phyloP scores from a whole-genome alignment of 805 yeast genomes.

The Pichia nakasei region DNA sequence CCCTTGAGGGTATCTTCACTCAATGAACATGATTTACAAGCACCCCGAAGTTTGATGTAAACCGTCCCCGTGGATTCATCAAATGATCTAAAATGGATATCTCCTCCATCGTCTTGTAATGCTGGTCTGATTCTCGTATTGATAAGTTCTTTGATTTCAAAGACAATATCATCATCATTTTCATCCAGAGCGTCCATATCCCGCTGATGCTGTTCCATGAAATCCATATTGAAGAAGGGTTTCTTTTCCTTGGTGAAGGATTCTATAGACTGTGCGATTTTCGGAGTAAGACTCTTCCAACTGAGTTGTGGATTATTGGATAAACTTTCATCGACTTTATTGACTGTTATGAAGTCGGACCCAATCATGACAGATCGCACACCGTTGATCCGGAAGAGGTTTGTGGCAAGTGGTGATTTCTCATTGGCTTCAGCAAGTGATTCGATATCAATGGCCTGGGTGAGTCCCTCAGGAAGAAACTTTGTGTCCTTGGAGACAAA shows the following conservation, averaged over 20 bases:
- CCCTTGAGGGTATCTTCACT: slow-evolving; percentile 57
- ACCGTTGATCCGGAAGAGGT: slow-evolving; percentile 50
- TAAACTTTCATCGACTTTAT: slow-evolving; percentile 35
- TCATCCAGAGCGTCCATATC: slow-evolving; percentile 31
- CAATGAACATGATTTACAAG: slow-evolving; percentile 65
- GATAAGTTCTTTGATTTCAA: slow-evolving; percentile 60
- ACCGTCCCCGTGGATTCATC: slow-evolving; percentile 50
- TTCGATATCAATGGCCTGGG: slow-evolving; percentile 44
- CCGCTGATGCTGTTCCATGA: slow-evolving; percentile 15
- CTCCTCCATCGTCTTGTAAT: slow-evolving; percentile 70
- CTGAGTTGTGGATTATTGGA: slow-evolving; percentile 27
- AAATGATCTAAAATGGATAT: slow-evolving; percentile 56
- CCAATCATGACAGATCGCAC: slow-evolving; percentile 71
- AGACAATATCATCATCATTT: slow-evolving; percentile 57
- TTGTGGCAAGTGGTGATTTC: slow-evolving; percentile 55
- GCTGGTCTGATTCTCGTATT: slow-evolving; percentile 68
- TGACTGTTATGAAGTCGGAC: slow-evolving; percentile 62
- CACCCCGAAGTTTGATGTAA: slow-evolving; percentile 52
- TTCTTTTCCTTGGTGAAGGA: slow-evolving; percentile 20
- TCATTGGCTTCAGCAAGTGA: slow-evolving; percentile 44
- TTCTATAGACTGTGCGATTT: slow-evolving; percentile 19
- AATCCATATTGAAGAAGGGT: slow-evolving; percentile 20
- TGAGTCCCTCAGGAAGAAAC: slow-evolving; percentile 36
- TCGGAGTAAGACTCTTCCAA: slow-evolving; percentile 24
- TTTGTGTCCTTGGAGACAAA: slow-evolving; percentile 42